phyloP scores from a whole-genome alignment of 768 basidiomycete genomes.

The Tulasnella sp. region DNA sequence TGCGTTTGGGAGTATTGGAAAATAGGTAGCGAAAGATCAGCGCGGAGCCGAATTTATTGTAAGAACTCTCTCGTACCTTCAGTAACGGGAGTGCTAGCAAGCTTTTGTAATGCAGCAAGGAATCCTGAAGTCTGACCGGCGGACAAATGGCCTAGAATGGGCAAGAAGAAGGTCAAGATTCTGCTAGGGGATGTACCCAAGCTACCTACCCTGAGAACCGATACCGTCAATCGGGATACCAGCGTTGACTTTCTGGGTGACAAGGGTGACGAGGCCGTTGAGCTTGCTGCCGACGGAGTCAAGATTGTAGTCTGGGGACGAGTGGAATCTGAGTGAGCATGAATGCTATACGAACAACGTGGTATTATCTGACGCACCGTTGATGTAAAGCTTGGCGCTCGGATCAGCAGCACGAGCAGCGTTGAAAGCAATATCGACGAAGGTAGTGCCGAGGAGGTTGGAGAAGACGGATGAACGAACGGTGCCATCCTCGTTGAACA shows the following conservation, averaged over 20 bases:
- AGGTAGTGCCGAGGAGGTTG: constrained; percentile 41
- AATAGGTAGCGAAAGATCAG: neutral
- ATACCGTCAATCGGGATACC: constrained; percentile 17
- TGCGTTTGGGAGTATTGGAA: neutral
- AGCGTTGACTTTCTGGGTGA: neutral
- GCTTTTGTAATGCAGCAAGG: neutral
- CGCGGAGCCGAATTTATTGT: neutral
- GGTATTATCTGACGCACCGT: neutral
- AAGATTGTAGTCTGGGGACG: constrained; percentile 7
- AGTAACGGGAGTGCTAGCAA: neutral
- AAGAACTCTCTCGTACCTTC: neutral
- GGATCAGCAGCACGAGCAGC: constrained; percentile 46
- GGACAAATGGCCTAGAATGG: neutral
- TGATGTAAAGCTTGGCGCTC: constrained; percentile 29
- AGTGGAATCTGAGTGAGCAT: neutral
- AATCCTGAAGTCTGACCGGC: constrained; percentile 10
- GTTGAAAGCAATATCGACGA: constrained; percentile 46
- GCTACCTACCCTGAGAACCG: constrained; percentile 1
- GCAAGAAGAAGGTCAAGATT: neutral
- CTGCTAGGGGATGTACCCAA: neutral
- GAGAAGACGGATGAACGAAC: constrained; percentile 37
- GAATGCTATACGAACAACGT: too few relatives aligned
- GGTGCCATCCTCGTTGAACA: constrained; percentile 46
- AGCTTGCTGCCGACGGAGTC: constrained; percentile 7
- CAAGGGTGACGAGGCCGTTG: constrained; percentile 4